Base-by-base conservation (phyloP, 2,329 filamentous ascomycete species). In the Leptographium galeiforme region DNA sequence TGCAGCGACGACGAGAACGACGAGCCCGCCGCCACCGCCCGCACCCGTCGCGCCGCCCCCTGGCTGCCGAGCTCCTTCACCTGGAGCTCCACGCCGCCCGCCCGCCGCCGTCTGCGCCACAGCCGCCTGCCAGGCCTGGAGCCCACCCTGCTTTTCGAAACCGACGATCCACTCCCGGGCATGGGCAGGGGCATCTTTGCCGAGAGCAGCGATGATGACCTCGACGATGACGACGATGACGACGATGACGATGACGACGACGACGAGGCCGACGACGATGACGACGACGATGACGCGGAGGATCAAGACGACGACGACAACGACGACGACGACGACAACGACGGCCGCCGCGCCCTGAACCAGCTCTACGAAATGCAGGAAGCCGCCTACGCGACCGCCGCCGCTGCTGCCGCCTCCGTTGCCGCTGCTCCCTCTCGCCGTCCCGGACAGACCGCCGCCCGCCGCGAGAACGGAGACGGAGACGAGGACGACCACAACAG, bases 1-100 rank as follows among this genome's bases (percentile, higher is more conserved):
- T 82, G 75, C 60, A 80, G 75, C 63, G 79, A 82, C 47, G 77
- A 79, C 8, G 78, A 82, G 54, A 71, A 70, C 25, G 76, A 74
- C 7, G 55, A 50, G 66, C 48, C 25, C 7, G 25, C 38, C 10
- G 16, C 8, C 16, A 4, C 36, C 2, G 14, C 8, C 12, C 19
- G 43, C 19, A 33, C 18, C 2, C n/a, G 30, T 7, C 16, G 41
- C 41, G 16, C 6, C 39, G 13, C 14, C 14, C 39, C 14, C 39
- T 14, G 12, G 8, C 34, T 6, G 34, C 34, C 34, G 4, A 10
- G 8, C 34, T 3, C 34, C 12, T 13, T 36, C 12, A 36, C 34
- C 12, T 36, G 8, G 25, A 25, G 25, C 25, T 25, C 25, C 25
- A 25, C 25, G 25, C 25, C 25, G 25, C 25, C 25, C 3, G 2